phyloP scores from a whole-genome alignment of 148 eudicot species.

The Suaeda aralocaspica region DNA sequence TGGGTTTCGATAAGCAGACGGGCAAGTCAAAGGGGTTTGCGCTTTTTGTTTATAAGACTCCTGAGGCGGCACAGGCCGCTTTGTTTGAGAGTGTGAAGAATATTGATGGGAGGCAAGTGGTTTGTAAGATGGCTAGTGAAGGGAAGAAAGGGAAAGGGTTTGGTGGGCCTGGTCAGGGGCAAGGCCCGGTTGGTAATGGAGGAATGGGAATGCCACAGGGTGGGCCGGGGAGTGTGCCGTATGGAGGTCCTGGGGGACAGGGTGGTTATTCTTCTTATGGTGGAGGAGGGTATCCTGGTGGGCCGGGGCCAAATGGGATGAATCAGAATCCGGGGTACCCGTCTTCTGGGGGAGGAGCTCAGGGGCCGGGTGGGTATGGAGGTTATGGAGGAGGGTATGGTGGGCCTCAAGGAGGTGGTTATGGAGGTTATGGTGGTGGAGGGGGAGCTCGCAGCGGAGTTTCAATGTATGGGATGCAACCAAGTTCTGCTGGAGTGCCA shows the following conservation, averaged over 20 bases:
- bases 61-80: conserved; percentile 51
- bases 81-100: conserved; percentile 54
- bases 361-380: conserved; percentile 50
- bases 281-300: conserved; percentile 39
- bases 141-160: conserved; percentile 61
- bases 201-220: conserved; percentile 36
- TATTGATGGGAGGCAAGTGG: conserved; percentile 54
- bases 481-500: conserved; percentile 20
- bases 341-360: conserved; percentile 27
- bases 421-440: conserved; percentile 32
- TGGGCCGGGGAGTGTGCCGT: conserved; percentile 32
- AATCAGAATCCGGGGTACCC: conserved; percentile 24
- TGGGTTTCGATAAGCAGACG: conserved; percentile 73
- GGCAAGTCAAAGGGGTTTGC: conserved; percentile 78
- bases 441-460: conserved; percentile 31
- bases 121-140: conserved; percentile 60
- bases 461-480: conserved; percentile 30
- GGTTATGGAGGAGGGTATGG: conserved; percentile 43
- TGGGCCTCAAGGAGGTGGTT: conserved; percentile 52
- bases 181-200: conserved; percentile 26
- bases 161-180: conserved; percentile 20
- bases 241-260: conserved; percentile 21
- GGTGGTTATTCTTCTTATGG: conserved; percentile 32
- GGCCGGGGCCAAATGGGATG: conserved; percentile 35
- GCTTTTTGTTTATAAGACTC: conserved; percentile 69